These are phyloP conservation scores for Macadamia tetraphylla DNA, from an alignment of 164 flowering plant genomes.

Conservation along the genomic window DNA sequence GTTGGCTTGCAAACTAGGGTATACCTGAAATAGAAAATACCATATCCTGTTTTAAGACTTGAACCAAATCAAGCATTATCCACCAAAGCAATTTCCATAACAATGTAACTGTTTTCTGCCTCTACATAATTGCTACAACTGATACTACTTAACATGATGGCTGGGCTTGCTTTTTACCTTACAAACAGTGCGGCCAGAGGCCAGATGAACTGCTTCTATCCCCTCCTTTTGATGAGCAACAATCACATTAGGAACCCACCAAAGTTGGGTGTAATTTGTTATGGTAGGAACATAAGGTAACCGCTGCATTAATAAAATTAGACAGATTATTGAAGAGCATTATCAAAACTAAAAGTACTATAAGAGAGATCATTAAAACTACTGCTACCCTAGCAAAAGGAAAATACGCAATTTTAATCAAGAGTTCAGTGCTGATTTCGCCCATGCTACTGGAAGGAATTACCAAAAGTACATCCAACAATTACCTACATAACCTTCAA, in stretches of 20 bases:
- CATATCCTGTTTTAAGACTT: too few relatives aligned
- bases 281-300: slow-evolving; percentile 73
- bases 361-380: not conserved
- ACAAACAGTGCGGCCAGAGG: slow-evolving; percentile 87
- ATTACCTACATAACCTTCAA: too few relatives aligned
- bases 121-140: too few relatives aligned
- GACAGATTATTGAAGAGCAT: slow-evolving; percentile 3
- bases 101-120: too few relatives aligned
- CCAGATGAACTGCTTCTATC: slow-evolving; percentile 93
- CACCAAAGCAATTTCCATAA: too few relatives aligned
- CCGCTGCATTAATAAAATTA: slow-evolving; percentile 44
- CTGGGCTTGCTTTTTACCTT: slow-evolving; percentile 42
- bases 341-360: slow-evolving; percentile 5
- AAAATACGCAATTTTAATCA: not conserved
- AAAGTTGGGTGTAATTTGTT: slow-evolving; percentile 86
- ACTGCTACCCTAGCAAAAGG: not conserved
- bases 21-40: too few relatives aligned
- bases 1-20: too few relatives aligned
- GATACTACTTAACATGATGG: not conserved
- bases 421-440: not conserved
- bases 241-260: slow-evolving; percentile 99
- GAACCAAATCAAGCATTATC: too few relatives aligned
- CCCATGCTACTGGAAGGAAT: not conserved
- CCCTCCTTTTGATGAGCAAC: slow-evolving; percentile 98
- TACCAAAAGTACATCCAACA: not conserved